phyloP scores from a whole-genome alignment of 2,329 filamentous ascomycete genomes.

The Apiospora pterosperma region DNA sequence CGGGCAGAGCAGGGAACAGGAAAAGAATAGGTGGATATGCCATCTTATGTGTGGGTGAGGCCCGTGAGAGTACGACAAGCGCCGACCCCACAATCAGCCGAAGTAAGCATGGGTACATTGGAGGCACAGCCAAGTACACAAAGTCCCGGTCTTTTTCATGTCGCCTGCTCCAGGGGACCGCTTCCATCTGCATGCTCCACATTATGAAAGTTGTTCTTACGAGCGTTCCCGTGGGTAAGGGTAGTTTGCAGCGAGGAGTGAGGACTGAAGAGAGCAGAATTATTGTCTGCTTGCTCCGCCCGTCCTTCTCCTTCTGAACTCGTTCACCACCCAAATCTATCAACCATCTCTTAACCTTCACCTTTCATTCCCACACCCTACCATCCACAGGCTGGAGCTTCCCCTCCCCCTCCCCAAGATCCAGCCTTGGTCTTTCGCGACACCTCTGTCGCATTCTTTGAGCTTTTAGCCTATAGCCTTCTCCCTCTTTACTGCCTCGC shows the following conservation, averaged over 20 bases:
- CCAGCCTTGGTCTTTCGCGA: constrained; percentile 5
- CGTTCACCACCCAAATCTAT: constrained; percentile 3
- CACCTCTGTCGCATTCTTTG: background rate
- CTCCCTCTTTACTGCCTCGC: background rate
- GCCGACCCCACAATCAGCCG: constrained; percentile 4
- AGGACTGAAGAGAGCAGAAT: constrained; percentile 2
- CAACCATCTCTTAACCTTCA: background rate
- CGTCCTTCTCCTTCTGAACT: constrained; percentile 3
- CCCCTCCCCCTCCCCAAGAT: background rate
- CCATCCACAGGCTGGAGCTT: constrained; percentile 7
- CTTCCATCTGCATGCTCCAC: constrained; percentile 10
- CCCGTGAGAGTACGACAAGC: constrained; percentile 2
- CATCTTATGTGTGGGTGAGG: constrained; percentile 8
- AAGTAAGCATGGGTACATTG: constrained; percentile 2
- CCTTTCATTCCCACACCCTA: background rate
- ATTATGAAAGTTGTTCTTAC: constrained; percentile 6
- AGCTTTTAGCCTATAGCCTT: background rate
- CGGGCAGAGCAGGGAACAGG: background rate
- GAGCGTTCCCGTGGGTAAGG: constrained; percentile 4
- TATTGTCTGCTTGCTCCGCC: constrained; percentile 5
- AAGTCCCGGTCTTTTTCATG: constrained; percentile 1
- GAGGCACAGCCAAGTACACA: constrained; percentile 1
- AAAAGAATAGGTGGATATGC: constrained; percentile 5
- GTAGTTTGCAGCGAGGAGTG: constrained; percentile 3
- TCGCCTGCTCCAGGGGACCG: constrained; percentile 5